Evolutionary conservation across 805 yeast genomes (phyloP), one percentile per base, ranked within the genome.

Genomic region (Pichia thaimueangensis): DNA sequence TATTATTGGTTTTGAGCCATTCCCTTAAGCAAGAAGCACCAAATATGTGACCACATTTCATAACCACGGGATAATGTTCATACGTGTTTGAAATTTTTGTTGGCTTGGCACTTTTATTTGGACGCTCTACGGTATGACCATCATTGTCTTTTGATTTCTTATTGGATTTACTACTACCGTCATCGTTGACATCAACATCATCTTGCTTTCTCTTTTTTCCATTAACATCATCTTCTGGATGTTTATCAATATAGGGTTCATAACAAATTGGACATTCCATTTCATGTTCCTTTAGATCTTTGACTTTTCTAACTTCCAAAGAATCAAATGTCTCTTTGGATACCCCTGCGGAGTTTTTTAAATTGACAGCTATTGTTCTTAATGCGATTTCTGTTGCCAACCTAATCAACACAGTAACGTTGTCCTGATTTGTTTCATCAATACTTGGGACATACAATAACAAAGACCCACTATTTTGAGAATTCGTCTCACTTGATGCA

Each of bases 31-130:
- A 91, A n/a, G 76, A 73, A 47, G 80, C 72, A 6, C 98, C 97
- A 67, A 93, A 91, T 0, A 79, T 57, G 57, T 91, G 98, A 8
- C 78, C 78, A 60, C 98, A 91, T 0, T 95, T 93, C 73, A 91
- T 69, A 45, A 73, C 66, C 1, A 84, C 69, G 0, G 96, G 83
- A 4, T 71, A 60, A 58, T 93, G 97, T 6, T 58, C 54, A 50
- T 65, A 72, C n/a, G n/a, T n/a, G n/a, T n/a, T n/a, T n/a, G n/a
- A n/a, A n/a, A n/a, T n/a, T n/a, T n/a, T n/a, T 48, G 53, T n/a
- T 45, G 55, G 34, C n/a, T 23, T 6, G 1, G 30, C 20, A 10
- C 23, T 20, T 5, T 21, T 24, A 17, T 35, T 56, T 16, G 31
- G 16, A 29, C 8, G 6, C 31, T 29, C 16, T n/a, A 29, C 6